Evolutionary conservation across 768 basidiomycete genomes (phyloP).

Genomic region (Naematelia encephala): DNA sequence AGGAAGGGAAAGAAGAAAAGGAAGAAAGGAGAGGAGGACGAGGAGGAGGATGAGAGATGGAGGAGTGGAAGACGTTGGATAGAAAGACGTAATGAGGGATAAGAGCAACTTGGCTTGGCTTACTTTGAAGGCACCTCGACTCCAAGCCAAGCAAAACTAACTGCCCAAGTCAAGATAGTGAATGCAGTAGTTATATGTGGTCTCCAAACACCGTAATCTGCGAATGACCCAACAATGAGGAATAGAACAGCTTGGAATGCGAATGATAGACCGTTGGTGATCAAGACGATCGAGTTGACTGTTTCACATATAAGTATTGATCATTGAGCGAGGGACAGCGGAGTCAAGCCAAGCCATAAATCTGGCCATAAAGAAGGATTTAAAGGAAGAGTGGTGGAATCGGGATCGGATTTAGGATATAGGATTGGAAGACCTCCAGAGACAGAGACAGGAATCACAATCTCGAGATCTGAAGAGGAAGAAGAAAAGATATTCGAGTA

Average conservation of each 20-base stretch:
- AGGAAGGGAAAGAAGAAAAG: background rate
- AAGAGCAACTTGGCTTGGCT: too few relatives aligned
- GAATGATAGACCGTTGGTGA: constrained; percentile 76
- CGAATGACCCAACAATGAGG: constrained; percentile 69
- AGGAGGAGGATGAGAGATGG: too few relatives aligned
- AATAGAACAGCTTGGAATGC: constrained; percentile 69
- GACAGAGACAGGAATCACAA: too few relatives aligned
- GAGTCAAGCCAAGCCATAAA: too few relatives aligned
- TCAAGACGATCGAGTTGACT: constrained; percentile 67
- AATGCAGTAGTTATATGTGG: constrained; percentile 76
- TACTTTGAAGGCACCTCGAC: constrained; percentile 49
- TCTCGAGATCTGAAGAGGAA: too few relatives aligned
- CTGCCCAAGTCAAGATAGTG: constrained; percentile 62
- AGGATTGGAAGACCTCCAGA: too few relatives aligned
- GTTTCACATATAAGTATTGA: background rate
- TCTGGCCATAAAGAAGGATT: too few relatives aligned
- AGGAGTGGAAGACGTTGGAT: too few relatives aligned
- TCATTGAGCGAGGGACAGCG: too few relatives aligned
- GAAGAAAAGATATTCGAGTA: too few relatives aligned
- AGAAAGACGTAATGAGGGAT: background rate
- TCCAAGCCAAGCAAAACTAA: constrained; percentile 75
- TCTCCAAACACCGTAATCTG: constrained; percentile 77
- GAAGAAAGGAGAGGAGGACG: background rate
- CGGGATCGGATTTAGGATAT: too few relatives aligned
- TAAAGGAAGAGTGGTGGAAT: background rate